Conservation (phyloP, 768 basidiomycete species). For the Mycena haematopus region DNA sequence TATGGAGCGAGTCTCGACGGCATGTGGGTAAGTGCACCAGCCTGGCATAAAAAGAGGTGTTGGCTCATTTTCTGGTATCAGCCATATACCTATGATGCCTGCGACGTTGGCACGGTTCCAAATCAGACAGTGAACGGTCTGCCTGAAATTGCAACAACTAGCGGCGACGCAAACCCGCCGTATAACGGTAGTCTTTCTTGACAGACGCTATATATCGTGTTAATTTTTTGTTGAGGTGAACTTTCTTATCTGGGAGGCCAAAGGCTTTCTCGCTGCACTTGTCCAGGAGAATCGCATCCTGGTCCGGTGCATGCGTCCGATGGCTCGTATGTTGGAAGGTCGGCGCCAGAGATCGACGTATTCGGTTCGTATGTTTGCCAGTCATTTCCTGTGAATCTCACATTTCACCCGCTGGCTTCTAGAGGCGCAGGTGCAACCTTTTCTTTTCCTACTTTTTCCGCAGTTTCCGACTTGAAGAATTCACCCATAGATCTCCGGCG, state of each 20-base stretch:
- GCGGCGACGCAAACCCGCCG: constrained; percentile 56
- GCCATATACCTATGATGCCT: constrained; percentile 84
- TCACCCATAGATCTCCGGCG: not conserved
- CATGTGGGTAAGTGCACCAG: constrained; percentile 40
- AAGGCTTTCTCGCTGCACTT: constrained; percentile 87
- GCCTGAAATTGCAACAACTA: constrained; percentile 65
- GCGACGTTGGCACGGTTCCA: constrained; percentile 89
- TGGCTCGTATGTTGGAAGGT: constrained; percentile 79
- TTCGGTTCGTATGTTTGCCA: constrained; percentile 48
- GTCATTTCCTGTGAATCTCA: not conserved
- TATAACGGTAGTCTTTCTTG: constrained; percentile 70
- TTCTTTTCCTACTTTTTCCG: not conserved
- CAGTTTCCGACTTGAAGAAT: not conserved
- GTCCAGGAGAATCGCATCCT: constrained; percentile 83
- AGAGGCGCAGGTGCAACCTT: constrained; percentile 6
- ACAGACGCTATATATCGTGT: too few species aligned
- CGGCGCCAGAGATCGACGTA: constrained; percentile 90
- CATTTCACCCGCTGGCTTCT: not conserved
- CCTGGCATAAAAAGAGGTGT: not conserved
- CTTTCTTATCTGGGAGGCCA: constrained; percentile 85
- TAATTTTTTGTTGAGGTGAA: constrained; percentile 26
- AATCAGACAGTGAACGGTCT: constrained; percentile 81
- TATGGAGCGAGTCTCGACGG: constrained; percentile 75
- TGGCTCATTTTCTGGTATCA: not conserved
- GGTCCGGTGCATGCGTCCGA: constrained; percentile 77